Evolutionary conservation across 768 basidiomycete species (phyloP).

Genomic region (Calocera viscosa): DNA sequence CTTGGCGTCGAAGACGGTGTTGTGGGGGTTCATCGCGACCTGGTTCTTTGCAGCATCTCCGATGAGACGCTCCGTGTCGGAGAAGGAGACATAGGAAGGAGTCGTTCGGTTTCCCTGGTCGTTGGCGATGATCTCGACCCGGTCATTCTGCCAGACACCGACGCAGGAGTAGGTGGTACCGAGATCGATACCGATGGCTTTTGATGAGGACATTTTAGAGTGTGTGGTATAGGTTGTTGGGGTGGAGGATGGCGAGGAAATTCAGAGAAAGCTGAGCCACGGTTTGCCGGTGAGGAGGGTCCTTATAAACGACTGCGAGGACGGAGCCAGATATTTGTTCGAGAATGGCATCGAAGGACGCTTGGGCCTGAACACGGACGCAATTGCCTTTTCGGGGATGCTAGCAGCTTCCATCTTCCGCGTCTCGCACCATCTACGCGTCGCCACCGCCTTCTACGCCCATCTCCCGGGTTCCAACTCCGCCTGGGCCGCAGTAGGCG

Average conservation of each 20-base stretch:
- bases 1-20: conserved; percentile 34
- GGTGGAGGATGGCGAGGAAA: neutral
- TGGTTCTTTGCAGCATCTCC: conserved; percentile 33
- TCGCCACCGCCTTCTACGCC: neutral
- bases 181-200: conserved; percentile 29
- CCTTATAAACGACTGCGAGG: neutral
- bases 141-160: conserved; percentile 43
- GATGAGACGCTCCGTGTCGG: conserved; percentile 43
- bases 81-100: conserved; percentile 51
- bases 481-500: neutral
- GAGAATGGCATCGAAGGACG: conserved; percentile 9
- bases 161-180: conserved; percentile 38
- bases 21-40: conserved; percentile 38
- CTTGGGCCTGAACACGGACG: neutral
- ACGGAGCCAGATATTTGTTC: conserved; percentile 7
- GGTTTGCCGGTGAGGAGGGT: neutral
- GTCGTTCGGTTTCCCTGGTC: conserved; percentile 52
- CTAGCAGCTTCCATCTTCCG: conserved; percentile 8
- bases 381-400: neutral
- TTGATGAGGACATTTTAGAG: neutral
- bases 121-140: conserved; percentile 48
- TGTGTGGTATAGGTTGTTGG: neutral
- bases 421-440: neutral
- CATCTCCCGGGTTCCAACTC: conserved; percentile 3
- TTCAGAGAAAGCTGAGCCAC: neutral